Conservation (phyloP, 192 early-diverging fungal genomes). For the Backusella tuberculispora region DNA sequence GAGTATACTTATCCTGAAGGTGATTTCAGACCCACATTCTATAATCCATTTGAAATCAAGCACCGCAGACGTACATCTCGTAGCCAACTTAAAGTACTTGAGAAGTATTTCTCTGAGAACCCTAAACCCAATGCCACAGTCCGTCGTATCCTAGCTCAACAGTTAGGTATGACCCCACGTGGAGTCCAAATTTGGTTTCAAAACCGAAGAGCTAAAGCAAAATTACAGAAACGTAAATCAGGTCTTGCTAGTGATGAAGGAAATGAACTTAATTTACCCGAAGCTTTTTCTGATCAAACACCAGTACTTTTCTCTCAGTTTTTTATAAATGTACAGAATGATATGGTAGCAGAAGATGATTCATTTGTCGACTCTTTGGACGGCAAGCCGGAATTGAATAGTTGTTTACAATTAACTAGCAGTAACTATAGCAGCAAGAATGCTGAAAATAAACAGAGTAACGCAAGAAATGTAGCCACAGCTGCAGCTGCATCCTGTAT, state of each 20-base stretch:
- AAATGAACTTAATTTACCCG: not conserved
- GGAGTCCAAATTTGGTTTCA: constrained; percentile 89
- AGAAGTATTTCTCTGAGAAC: constrained; percentile 66
- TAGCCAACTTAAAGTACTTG: constrained; percentile 73
- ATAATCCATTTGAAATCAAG: constrained; percentile 79
- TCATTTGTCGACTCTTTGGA: not conserved
- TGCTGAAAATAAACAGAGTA: constrained; percentile 8
- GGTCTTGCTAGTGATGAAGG: not conserved
- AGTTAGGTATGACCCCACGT: constrained; percentile 70
- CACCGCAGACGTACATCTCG: constrained; percentile 76
- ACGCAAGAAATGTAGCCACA: constrained; percentile 4
- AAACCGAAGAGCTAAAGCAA: constrained; percentile 87
- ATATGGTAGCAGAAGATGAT: constrained; percentile 8
- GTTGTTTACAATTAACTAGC: constrained; percentile 2
- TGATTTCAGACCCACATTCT: constrained; percentile 74
- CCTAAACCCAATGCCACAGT: constrained; percentile 68
- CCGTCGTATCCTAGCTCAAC: constrained; percentile 62
- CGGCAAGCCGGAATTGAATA: constrained; percentile 1
- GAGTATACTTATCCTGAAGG: constrained; percentile 15
- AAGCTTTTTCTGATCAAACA: not conserved
- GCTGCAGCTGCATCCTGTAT: constrained; percentile 20
- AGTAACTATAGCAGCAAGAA: constrained; percentile 6
- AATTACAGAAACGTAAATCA: constrained; percentile 55
- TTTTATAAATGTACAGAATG: constrained; percentile 17
- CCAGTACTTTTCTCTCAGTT: constrained; percentile 27